Evolutionary conservation across 140 eudicot species (phyloP), one percentile per base, ranked within the genome.

Genomic region (Bidens hawaiensis): DNA sequence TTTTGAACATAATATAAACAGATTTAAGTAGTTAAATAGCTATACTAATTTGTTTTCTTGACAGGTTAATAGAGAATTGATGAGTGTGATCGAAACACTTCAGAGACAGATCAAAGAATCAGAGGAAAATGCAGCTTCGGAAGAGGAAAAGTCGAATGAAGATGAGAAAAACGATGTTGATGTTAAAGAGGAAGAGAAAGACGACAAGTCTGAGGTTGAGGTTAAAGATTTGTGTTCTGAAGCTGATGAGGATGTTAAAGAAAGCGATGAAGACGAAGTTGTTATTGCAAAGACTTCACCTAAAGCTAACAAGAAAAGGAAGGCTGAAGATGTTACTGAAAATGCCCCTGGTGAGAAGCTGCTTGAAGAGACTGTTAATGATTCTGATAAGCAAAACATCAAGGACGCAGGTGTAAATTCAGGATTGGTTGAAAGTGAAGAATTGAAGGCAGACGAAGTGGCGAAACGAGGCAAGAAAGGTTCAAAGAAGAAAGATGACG

Each of bases 51-150:
- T 30, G 7, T 52, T 1, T 14, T 52, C 15, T 52, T 56, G 54
- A 46, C 75, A 85, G 86, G 86, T 85, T 25, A 85, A 85, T 16
- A 76, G 89, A 71, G 85, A 85, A 68, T 47, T 85, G 65, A 82
- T 85, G 89, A 76, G 69, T 57, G 83, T 77, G 60, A 79, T 85
- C 13, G 94, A 85, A 28, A 76, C 83, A 8, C 81, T 85, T 14
- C 81, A 75, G 63, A 68, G 80, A 17, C 79, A 85, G 67, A 64
- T 60, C 22, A 76, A 81, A 63, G 78, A 60, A 38, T 13, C 9
- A 15, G 79, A 76, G 16, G 83, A 79, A 60, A 65, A 5, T 46
- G 46, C 46, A 28, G 76, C 14, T 30, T 31, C 19, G 1, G 70
- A 36, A 30, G 78, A 71, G 69, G 83, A 76, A 80, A 64, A 47